phyloP scores from a whole-genome alignment of 2,329 filamentous ascomycete genomes.

The Fusarium musae region DNA sequence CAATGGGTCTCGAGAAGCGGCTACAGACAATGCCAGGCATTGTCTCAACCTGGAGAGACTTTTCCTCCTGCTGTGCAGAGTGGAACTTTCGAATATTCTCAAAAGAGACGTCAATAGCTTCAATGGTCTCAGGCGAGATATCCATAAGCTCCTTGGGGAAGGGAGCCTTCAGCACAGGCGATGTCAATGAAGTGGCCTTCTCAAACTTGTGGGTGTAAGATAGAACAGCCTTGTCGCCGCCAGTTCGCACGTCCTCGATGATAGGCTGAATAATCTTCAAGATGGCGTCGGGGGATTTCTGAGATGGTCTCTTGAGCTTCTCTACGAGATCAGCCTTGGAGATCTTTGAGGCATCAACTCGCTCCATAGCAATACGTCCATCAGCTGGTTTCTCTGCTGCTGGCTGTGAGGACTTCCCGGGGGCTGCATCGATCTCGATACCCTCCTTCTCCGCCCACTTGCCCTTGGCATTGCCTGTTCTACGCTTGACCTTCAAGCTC shows the following conservation, averaged over 20 bases:
- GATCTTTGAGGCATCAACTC: constrained; percentile 75
- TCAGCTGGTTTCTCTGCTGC: constrained; percentile 51
- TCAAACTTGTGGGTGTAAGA: constrained; percentile 98
- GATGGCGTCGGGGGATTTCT: constrained; percentile 94
- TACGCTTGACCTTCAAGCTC: constrained; percentile 92
- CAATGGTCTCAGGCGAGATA: constrained; percentile 81
- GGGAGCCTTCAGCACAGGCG: constrained; percentile 88
- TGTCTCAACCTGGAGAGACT: constrained; percentile 87
- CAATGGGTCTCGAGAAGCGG: constrained; percentile 90
- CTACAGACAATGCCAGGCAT: constrained; percentile 98
- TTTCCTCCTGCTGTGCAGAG: constrained; percentile 86
- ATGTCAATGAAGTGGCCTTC: constrained; percentile 89
- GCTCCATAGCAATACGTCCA: constrained; percentile 81
- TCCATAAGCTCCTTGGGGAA: constrained; percentile 90
- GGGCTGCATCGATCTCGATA: constrained; percentile 59
- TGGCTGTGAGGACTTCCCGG: constrained; percentile 48
- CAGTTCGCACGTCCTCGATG: constrained; percentile 83
- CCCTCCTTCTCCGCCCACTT: constrained; percentile 89
- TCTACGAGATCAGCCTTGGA: constrained; percentile 74
- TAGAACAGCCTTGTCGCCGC: constrained; percentile 88
- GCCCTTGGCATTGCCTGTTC: constrained; percentile 93
- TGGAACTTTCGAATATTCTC: constrained; percentile 97
- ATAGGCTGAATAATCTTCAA: constrained; percentile 92
- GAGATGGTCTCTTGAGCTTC: constrained; percentile 87
- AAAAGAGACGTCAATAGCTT: constrained; percentile 93